Conservation (phyloP, 2,329 filamentous ascomycete genomes). For the Pyrenochaeta sp. region DNA sequence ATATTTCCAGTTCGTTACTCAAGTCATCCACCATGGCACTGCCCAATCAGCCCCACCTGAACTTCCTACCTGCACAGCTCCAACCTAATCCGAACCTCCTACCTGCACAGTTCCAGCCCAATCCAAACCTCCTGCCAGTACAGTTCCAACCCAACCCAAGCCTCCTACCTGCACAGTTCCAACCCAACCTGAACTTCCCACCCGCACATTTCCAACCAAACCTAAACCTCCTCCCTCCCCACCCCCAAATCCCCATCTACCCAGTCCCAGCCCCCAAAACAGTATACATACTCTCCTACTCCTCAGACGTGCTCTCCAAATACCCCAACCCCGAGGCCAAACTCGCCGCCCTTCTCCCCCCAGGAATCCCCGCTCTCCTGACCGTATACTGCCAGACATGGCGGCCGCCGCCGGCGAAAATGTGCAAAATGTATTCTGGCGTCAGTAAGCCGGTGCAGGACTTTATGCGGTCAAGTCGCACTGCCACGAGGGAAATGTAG, state of each 20-base stretch:
- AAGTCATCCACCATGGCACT: too few relatives aligned
- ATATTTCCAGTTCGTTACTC: too few relatives aligned
- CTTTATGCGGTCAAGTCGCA: conserved; percentile 13
- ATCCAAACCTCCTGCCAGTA: too few relatives aligned
- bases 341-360: background rate
- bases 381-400: conserved; percentile 9
- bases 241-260: background rate
- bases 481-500: conserved; percentile 5
- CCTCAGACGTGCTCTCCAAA: background rate
- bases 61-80: too few relatives aligned
- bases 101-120: background rate
- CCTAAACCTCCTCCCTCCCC: background rate
- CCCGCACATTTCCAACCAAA: background rate
- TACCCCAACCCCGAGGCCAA: background rate
- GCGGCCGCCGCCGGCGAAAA: conserved; percentile 10
- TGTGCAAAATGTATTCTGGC: conserved; percentile 21
- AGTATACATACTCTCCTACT: conserved; percentile 6
- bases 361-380: background rate
- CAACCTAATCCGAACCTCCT: too few relatives aligned
- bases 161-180: background rate
- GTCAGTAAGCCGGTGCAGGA: conserved; percentile 16
- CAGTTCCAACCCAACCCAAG: too few relatives aligned
- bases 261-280: background rate
- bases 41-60: too few relatives aligned
- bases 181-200: conserved; percentile 1